Evolutionary conservation across 1,139 yeast genomes (phyloP).

Genomic region (Candida sojae): DNA sequence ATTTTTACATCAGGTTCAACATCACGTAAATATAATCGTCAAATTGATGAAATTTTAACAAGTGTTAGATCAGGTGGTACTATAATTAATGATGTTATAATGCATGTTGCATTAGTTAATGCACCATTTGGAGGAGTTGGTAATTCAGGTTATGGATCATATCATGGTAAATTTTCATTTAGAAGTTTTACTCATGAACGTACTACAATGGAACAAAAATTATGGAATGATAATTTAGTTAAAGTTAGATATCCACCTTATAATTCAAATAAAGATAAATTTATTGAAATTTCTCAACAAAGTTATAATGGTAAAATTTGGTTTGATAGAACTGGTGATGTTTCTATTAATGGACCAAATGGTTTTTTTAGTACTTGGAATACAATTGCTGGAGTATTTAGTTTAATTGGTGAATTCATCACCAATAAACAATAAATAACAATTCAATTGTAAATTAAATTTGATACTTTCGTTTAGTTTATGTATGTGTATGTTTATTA

Average conservation of each 20-base stretch:
- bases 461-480: not conserved
- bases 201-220: constrained; percentile 66
- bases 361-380: constrained; percentile 34
- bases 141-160: constrained; percentile 74
- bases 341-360: constrained; percentile 37
- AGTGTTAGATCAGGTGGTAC: constrained; percentile 75
- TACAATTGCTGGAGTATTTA: constrained; percentile 31
- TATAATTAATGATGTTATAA: constrained; percentile 67
- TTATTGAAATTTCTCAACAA: constrained; percentile 27
- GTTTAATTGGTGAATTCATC: constrained; percentile 18
- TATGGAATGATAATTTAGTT: constrained; percentile 61
- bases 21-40: constrained; percentile 39
- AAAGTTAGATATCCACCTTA: constrained; percentile 74
- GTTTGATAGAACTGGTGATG: constrained; percentile 39
- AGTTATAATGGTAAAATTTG: constrained; percentile 34
- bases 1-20: constrained; percentile 56
- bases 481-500: not conserved
- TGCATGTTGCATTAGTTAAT: constrained; percentile 70
- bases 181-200: constrained; percentile 76
- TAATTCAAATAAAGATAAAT: constrained; percentile 31
- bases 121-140: constrained; percentile 96
- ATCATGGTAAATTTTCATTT: constrained; percentile 79
- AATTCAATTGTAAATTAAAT: too few relatives aligned
- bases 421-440: constrained; percentile 5
- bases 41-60: constrained; percentile 52